Base-by-base conservation (phyloP, 2,329 filamentous ascomycete genomes). In the Alternaria burnsii region DNA sequence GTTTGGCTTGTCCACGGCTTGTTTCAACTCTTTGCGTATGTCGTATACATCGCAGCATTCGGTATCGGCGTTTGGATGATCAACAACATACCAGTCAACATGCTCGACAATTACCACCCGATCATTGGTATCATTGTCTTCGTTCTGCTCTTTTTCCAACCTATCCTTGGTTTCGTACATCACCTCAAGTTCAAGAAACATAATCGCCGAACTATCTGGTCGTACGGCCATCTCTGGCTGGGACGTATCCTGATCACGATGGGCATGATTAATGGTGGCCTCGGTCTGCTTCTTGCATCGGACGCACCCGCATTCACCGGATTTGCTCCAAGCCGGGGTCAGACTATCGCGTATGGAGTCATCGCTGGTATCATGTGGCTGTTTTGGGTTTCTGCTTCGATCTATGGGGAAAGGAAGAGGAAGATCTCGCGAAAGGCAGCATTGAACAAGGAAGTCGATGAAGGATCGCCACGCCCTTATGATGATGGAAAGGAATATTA, bases 251-350 rank as follows among this genome's bases (percentile, higher is more conserved):
- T 82, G 24, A 81, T 88, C 18, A 76, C 81, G 0, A 73, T 87
- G 2, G 86, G 83, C 2, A 83, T 87, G 58, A 78, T 87, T 71
- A 87, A 87, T 66, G 86, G 83, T 16, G 85, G 85, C 0, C 74
- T 87, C 0, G 86, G 86, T 1, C 78, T 86, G 54, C 63, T 75
- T 1, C 62, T 76, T 41, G 75, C 75, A 4, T 71, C 66, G 1
- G 67, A 74, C 44, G 73, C 73, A 11, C 70, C 70, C 6, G 58
- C 56, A 2, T 61, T 66, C n/a, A 65, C 71, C 0, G 71, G 64
- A 12, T 73, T 72, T 28, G 63, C 64, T 0, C 72, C 74, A 5
- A 72, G 58, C 30, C 60, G 36, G 8, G 67, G 69, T 8, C 74
- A 76, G 50, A 71, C 73, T 4, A 70, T 75, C 57, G 73, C 72